A percentile compares a stretch with the other conserved stretches of the same genome.
Evolutionary conservation across 2,329 filamentous ascomycete genomes (phyloP).

Genomic region (Zopfia rhizophila): DNA sequence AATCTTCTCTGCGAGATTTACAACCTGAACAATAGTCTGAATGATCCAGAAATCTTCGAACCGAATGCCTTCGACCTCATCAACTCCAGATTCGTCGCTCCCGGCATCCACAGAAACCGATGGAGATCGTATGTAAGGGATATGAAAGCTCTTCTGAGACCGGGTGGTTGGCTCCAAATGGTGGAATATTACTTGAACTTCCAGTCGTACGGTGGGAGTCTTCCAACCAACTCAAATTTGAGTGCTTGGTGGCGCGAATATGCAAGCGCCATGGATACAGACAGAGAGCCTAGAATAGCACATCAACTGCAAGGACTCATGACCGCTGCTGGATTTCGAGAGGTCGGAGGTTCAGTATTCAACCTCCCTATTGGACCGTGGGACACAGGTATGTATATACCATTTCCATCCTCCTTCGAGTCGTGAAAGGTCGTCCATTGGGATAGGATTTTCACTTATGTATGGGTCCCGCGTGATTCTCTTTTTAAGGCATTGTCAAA

Average conservation of each 20-base stretch:
- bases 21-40: constrained; percentile 53
- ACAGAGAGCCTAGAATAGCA: constrained; percentile 48
- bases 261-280: constrained; percentile 45
- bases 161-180: constrained; percentile 87
- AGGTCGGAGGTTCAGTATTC: constrained; percentile 41
- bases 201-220: constrained; percentile 85
- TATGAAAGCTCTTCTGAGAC: constrained; percentile 75
- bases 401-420: constrained; percentile 1
- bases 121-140: constrained; percentile 83
- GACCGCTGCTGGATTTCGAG: constrained; percentile 39
- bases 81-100: constrained; percentile 78
- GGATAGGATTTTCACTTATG: too few relatives aligned
- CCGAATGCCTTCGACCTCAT: constrained; percentile 82
- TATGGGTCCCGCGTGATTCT: too few relatives aligned
- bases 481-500: too few relatives aligned
- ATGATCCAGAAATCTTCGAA: constrained; percentile 61
- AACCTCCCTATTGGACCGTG: constrained; percentile 52
- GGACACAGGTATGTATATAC: constrained; percentile 41
- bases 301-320: constrained; percentile 41
- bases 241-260: constrained; percentile 51
- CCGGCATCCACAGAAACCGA: constrained; percentile 75
- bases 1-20: constrained; percentile 48
- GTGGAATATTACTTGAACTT: constrained; percentile 87
- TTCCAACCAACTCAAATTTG: constrained; percentile 63
- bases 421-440: too few relatives aligned